Evolutionary conservation across 345 rosid species (phyloP).

Genomic region (Pistacia atlantica): DNA sequence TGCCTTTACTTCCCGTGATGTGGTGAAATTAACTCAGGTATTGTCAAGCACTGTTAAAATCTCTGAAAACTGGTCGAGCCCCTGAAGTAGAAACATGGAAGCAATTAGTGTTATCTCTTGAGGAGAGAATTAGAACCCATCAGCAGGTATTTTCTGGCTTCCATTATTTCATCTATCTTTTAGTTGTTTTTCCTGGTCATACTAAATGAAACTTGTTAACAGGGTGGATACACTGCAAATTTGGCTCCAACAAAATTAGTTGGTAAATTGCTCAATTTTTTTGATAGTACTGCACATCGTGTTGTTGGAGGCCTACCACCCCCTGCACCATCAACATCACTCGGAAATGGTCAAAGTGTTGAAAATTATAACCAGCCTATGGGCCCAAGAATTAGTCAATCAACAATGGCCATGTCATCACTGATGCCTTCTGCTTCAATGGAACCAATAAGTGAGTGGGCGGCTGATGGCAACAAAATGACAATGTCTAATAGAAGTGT

Average conservation of each 20-base stretch:
- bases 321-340: conserved; percentile 47
- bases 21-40: conserved; percentile 46
- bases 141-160: conserved; percentile 57
- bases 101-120: conserved; percentile 58
- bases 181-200: background rate
- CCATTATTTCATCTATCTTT: background rate
- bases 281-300: conserved; percentile 78
- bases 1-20: conserved; percentile 31
- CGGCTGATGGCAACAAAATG: conserved; percentile 60
- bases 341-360: conserved; percentile 40
- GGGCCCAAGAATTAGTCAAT: conserved; percentile 73
- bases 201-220: conserved; percentile 24
- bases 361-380: conserved; percentile 42
- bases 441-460: conserved; percentile 75
- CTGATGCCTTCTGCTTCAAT: conserved; percentile 70
- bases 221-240: conserved; percentile 81
- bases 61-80: conserved; percentile 69
- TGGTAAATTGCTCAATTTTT: conserved; percentile 73
- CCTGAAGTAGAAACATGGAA: conserved; percentile 75
- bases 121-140: conserved; percentile 69
- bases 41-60: conserved; percentile 69
- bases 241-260: conserved; percentile 75
- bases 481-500: conserved; percentile 71
- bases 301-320: conserved; percentile 87
- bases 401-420: conserved; percentile 75